Evolutionary conservation across 23 red algal species (phyloP).

Genomic region (Gracilariopsis chorda): DNA sequence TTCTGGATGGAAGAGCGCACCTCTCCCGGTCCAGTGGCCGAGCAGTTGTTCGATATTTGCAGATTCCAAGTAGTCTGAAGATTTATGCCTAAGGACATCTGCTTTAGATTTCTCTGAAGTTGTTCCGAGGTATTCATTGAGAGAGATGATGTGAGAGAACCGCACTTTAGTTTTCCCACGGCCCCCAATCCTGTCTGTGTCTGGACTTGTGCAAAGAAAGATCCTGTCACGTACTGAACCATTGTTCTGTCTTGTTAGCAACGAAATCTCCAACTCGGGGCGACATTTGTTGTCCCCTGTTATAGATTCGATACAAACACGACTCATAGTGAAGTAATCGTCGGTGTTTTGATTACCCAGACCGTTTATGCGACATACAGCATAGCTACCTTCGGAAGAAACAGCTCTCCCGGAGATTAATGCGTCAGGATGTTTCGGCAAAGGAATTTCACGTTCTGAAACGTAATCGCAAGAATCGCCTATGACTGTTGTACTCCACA

Average conservation of each 20-base stretch:
- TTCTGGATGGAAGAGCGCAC: constrained; percentile 17
- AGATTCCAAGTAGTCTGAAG: background rate
- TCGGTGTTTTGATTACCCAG: background rate
- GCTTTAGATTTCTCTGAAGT: background rate
- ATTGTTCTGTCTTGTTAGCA: background rate
- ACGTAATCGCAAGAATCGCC: background rate
- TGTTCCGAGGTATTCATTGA: background rate
- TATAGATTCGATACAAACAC: background rate
- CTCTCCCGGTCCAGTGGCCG: constrained; percentile 3
- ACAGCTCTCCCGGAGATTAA: constrained; percentile 31
- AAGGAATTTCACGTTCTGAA: background rate
- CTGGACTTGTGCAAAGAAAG: background rate
- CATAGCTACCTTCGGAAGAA: background rate
- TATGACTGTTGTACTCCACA: background rate
- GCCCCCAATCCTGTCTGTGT: background rate
- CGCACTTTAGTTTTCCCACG: background rate
- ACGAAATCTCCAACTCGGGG: background rate
- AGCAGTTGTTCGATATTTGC: background rate
- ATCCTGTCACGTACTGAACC: background rate
- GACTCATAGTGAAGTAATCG: background rate
- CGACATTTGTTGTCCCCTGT: background rate
- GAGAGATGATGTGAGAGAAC: constrained; percentile 35
- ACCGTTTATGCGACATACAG: background rate
- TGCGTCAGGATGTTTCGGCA: constrained; percentile 14
- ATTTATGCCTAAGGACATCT: background rate